Evolutionary conservation across 371 early-diverging fungal species (phyloP).

Genomic region (Syncephalastrum contaminatum): DNA sequence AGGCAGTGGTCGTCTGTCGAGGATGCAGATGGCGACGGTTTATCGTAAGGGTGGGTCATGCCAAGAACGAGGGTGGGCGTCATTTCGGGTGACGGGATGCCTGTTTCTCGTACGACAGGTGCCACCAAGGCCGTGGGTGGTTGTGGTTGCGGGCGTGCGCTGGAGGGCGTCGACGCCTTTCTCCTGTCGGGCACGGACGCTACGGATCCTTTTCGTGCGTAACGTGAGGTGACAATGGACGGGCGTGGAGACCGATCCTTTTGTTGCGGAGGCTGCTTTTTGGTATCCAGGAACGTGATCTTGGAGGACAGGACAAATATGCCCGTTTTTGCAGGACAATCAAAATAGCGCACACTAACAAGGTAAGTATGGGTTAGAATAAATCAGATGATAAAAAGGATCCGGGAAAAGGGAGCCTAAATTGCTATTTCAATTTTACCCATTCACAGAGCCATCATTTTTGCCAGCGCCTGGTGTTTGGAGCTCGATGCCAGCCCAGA

Average conservation of each 20-base stretch:
- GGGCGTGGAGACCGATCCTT: not conserved
- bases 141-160: too few relatives aligned
- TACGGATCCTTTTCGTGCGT: not conserved
- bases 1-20: slow-evolving; percentile 64
- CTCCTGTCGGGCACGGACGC: not conserved
- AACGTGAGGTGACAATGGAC: slow-evolving; percentile 1
- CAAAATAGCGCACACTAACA: slow-evolving; percentile 21
- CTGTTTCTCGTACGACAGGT: slow-evolving; percentile 2
- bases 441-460: slow-evolving; percentile 69
- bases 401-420: not conserved
- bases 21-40: not conserved
- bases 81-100: slow-evolving; percentile 38
- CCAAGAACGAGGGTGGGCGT: slow-evolving; percentile 26
- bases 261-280: slow-evolving; percentile 4
- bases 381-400: slow-evolving; percentile 1
- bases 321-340: slow-evolving; percentile 21
- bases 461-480: slow-evolving; percentile 67
- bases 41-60: slow-evolving; percentile 7
- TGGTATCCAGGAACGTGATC: slow-evolving; percentile 1
- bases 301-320: slow-evolving; percentile 22
- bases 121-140: too few relatives aligned
- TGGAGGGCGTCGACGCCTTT: not conserved
- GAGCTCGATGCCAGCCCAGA: slow-evolving; percentile 79
- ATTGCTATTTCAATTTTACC: slow-evolving; percentile 31
- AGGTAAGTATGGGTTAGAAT: not conserved